These are phyloP conservation scores for Spizellomyces sp. DNA, from an alignment of 192 early-diverging fungal genomes.

Conservation along the genomic window DNA sequence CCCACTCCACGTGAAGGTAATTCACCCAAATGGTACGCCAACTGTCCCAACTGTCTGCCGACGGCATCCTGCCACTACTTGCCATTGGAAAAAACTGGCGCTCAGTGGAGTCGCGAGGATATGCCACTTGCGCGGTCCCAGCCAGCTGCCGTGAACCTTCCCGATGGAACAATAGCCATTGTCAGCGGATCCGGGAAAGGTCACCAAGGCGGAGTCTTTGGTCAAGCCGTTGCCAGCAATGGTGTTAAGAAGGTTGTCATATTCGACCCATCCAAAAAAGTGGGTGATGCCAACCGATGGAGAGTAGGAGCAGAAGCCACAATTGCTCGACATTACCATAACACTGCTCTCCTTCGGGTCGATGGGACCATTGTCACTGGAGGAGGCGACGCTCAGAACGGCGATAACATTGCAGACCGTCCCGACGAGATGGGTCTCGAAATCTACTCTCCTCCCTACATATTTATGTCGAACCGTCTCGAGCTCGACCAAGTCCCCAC, in stretches of 20 bases:
- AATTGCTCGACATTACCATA: conserved; percentile 26
- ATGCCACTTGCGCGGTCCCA: conserved; percentile 31
- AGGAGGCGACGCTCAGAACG: conserved; percentile 46
- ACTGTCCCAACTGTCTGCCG: conserved; percentile 26
- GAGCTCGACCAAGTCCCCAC: conserved; percentile 6
- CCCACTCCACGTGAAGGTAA: conserved; percentile 11
- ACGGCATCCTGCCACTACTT: conserved; percentile 29
- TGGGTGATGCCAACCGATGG: conserved; percentile 19
- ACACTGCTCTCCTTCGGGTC: conserved; percentile 39
- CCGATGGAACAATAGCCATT: conserved; percentile 23
- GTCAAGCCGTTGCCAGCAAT: conserved; percentile 8
- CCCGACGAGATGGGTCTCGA: conserved; percentile 16
- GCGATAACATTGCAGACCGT: conserved; percentile 13
- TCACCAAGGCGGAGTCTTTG: conserved; percentile 26
- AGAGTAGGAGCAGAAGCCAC: conserved; percentile 10
- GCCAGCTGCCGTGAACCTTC: conserved; percentile 26
- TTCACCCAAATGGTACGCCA: conserved; percentile 19
- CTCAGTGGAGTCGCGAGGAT: conserved; percentile 29
- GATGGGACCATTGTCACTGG: conserved; percentile 47
- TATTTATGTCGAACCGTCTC: conserved; percentile 34
- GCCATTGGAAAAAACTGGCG: conserved; percentile 23
- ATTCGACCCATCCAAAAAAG: conserved; percentile 24
- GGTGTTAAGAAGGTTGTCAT: conserved; percentile 36
- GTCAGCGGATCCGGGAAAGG: conserved; percentile 19
- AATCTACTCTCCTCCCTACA: conserved; percentile 30